Base-by-base conservation (phyloP, 148 eudicot genomes). In the Fagopyrum tataricum region DNA sequence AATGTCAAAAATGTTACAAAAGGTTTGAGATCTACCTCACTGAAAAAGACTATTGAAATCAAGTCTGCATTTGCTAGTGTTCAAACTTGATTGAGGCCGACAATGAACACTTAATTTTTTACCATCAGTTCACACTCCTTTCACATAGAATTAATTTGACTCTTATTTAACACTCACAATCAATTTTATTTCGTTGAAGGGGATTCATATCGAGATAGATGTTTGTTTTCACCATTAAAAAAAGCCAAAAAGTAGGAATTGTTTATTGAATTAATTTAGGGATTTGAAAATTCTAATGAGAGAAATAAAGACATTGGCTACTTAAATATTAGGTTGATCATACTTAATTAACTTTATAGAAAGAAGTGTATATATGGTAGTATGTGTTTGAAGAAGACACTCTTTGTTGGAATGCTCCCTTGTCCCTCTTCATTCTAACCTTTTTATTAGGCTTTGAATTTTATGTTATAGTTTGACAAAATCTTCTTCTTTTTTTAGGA, bases 371-470 rank as follows among this genome's bases (percentile, higher is more conserved):
- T 58, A 5, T 31, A n/a, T n/a, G n/a, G n/a, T n/a, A n/a, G n/a
- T 58, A 59, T 59, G 66, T 59, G 37, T 3, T 31, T 31, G 66
- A 59, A 24, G 66, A 59, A 59, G 24, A 59, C 66, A 59, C 66
- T 2, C 66, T 59, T 59, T 59, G 40, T 59, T 59, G 66, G 66
- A 59, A 59, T 11, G 23, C 66, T 59, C 17, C 13, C 13, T 59
- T 59, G 66, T 59, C 66, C 66, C 66, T 59, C 66, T 24, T 59
- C 66, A 9, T 17, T 52, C 23, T n/a, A 59, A 24, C 39, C 66
- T 59, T 24, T 23, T 21, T 0, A 24, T 31, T 31, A 23, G 37
- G 66, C 66, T 24, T 59, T 11, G 66, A 59, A 59, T 59, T 59
- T 59, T 37, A 59, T 59, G 40, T 4, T 11, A 9, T 0, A 11